Evolutionary conservation across 768 basidiomycete genomes (phyloP), one percentile per base, ranked within the genome.

Genomic region (Hysterangium stoloniferum): DNA sequence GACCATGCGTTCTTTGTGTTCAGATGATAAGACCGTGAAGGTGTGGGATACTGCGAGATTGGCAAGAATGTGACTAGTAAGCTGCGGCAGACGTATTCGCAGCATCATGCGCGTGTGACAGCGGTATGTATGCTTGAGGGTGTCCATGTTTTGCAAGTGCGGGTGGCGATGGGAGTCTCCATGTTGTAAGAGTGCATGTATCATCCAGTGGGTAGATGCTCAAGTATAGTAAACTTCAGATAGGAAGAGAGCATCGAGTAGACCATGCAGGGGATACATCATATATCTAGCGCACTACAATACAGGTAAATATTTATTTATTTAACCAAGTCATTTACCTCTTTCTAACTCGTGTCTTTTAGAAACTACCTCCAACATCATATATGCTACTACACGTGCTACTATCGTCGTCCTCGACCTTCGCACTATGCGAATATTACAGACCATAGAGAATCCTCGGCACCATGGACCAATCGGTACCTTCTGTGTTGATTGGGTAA

Each of bases 41-140:
- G 61, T 74, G 2, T 75, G 74, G 74, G 74, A 76, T 56, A 61
- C 92, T 1, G 86, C 89, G 6, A 74, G 92, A n/a, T 72, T 98
- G 38, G 95, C 96, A 62, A 93, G 51, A 97, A 92, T 64, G 89
- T 96, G 15, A 90, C 93, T 19, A 85, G 86, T 62, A 89, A 89
- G 43, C 80, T 79, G 48, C 63, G 84, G 56, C 76, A 84, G 60
- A 83, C 82, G 1, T 84, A 85, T 61, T 69, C 47, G 76, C 77
- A 62, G 66, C 79, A 85, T 58, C 81, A 89, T 58, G 83, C 86
- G 0, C 74, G 76, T 15, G 69, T 84, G 35, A 78, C 79, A 51
- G 68, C 69, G 22, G 74, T 96, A 13, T 92, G 89, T 63, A 81
- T 85, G 54, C 71, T 98, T 46, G 93, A 96, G 57, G 82, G 82